Evolutionary conservation across 495 filamentous ascomycete species (phyloP).

Genomic region (Choiromyces venosus): DNA sequence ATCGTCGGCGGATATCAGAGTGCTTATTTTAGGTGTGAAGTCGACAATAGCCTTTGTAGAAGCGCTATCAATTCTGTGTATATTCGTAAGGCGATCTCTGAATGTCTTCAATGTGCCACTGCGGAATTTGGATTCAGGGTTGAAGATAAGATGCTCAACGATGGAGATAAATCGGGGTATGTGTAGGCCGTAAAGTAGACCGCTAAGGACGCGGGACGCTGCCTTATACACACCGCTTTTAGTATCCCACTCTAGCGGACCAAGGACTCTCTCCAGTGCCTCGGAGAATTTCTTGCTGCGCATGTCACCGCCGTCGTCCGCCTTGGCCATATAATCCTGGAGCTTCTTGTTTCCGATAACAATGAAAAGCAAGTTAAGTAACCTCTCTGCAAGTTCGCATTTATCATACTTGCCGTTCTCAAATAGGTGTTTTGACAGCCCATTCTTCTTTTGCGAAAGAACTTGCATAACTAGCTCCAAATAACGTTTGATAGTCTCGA

Average conservation of each 20-base stretch:
- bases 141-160: constrained; percentile 68
- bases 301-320: constrained; percentile 54
- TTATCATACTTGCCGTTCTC: constrained; percentile 58
- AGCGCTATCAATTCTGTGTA: constrained; percentile 57
- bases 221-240: constrained; percentile 57
- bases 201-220: constrained; percentile 57
- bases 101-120: constrained; percentile 74
- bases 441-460: constrained; percentile 59
- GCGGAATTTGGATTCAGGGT: constrained; percentile 63
- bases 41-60: constrained; percentile 65
- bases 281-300: constrained; percentile 51
- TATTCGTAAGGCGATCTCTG: constrained; percentile 64
- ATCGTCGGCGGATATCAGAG: constrained; percentile 59
- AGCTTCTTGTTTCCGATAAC: constrained; percentile 4
- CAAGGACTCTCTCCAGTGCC: constrained; percentile 62
- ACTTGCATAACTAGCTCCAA: constrained; percentile 66
- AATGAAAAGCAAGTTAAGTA: constrained; percentile 51
- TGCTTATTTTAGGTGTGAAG: constrained; percentile 70
- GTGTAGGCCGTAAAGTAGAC: constrained; percentile 70
- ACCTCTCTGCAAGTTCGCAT: constrained; percentile 55
- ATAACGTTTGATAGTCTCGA: constrained; percentile 65
- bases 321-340: constrained; percentile 26
- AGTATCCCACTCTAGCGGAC: constrained; percentile 49
- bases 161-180: constrained; percentile 79
- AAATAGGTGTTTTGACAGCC: constrained; percentile 63